A percentile compares a stretch with the other conserved stretches of the same genome.
phyloP scores from a whole-genome alignment of 345 rosid species.

The Camelina laxa region DNA sequence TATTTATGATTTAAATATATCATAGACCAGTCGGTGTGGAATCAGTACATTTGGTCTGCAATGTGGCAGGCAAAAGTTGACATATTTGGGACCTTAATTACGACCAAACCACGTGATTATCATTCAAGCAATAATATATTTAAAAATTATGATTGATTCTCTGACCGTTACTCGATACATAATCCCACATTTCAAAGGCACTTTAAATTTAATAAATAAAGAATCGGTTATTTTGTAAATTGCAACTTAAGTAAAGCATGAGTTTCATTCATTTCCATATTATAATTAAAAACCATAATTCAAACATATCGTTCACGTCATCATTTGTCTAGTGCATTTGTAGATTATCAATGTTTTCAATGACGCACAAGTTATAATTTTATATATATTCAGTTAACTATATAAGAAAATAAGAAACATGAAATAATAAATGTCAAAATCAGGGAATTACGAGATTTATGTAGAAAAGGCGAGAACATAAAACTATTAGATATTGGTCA shows the following conservation, averaged over 20 bases:
- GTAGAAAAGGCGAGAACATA: background rate
- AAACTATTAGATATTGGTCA: background rate
- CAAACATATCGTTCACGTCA: background rate
- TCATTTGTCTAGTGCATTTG: no score
- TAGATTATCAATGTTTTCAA: background rate
- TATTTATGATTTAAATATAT: background rate
- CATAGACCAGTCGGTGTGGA: slow-evolving; percentile 35
- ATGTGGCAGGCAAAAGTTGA: slow-evolving; percentile 41
- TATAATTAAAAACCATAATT: background rate
- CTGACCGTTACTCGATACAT: background rate
- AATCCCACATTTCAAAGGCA: background rate
- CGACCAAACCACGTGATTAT: slow-evolving; percentile 37
- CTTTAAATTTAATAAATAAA: background rate
- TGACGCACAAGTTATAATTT: background rate
- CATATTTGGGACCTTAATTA: slow-evolving; percentile 34
- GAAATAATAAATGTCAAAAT: no score
- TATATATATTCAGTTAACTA: background rate
- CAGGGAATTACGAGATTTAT: background rate
- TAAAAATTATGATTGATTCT: slow-evolving; percentile 22
- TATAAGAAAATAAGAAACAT: no score
- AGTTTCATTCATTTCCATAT: background rate
- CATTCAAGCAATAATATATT: slow-evolving; percentile 1
- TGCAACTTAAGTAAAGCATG: background rate
- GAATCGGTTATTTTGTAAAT: background rate
- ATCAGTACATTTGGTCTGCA: slow-evolving; percentile 19